These are phyloP conservation scores for Prunus persica DNA, from an alignment of 306 rosid genomes.

Conservation along the genomic window DNA sequence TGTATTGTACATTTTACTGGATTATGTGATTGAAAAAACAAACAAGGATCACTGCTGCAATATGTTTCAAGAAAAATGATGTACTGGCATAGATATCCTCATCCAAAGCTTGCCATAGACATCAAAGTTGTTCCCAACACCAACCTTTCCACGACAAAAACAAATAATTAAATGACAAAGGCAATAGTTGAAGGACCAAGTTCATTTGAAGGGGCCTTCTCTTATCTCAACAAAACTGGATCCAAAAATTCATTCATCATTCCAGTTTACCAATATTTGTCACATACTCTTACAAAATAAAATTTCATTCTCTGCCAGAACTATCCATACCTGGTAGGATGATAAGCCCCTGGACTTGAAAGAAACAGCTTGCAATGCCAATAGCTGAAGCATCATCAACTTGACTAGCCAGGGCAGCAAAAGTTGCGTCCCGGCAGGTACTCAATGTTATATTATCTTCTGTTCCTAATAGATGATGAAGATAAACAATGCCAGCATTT, in stretches of 20 bases:
- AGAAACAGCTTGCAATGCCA: conserved; percentile 87
- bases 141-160: not conserved
- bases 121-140: not conserved
- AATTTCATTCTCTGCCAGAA: not conserved
- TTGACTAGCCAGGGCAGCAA: conserved; percentile 80
- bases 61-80: not conserved
- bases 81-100: not conserved
- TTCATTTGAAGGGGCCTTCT: not conserved
- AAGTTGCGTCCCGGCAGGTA: conserved; percentile 93
- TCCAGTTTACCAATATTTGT: not conserved
- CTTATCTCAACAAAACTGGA: not conserved
- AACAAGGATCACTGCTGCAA: not conserved
- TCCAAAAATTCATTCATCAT: not conserved
- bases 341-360: conserved; percentile 79
- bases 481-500: conserved; percentile 72
- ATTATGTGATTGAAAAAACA: not conserved
- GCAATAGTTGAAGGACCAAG: not conserved
- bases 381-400: conserved; percentile 50
- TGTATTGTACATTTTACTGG: not conserved
- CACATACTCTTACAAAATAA: not conserved
- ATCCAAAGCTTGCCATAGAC: not conserved
- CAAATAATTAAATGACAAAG: not conserved
- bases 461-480: conserved; percentile 63
- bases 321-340: conserved; percentile 49
- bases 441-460: conserved; percentile 70